Evolutionary conservation across 1,284 basidiomycete species (phyloP), one percentile per base, ranked within the genome.

Genomic region (Paramarasmius palmivorus): DNA sequence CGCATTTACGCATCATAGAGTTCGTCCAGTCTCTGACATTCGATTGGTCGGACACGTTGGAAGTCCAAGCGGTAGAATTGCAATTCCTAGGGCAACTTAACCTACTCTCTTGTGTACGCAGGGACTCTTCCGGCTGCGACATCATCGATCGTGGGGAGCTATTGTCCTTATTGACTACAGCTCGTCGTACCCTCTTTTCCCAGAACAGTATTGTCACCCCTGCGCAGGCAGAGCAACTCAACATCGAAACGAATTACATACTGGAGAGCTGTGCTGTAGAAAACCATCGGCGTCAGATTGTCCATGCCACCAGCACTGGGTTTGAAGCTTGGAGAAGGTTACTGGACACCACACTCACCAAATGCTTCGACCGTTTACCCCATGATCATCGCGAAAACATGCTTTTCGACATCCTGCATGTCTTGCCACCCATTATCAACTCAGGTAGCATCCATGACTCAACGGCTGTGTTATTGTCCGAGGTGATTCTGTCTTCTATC

Each of bases 21-120:
- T 82, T 95, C 48, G 77, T 97, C 38, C 88, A 91, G 63, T 90
- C 90, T 0, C 75, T 98, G 58, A 86, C 90, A 66, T 90, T 97
- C 62, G 86, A 90, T 56, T 98, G 94, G 93, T 80, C 80, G 17
- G 95, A 98, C 68, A 83, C 82, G 51, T 71, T 92, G 41, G 64
- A 73, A 1, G 80, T 87, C 1, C 71, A 80, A 14, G 76, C 81
- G 2, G 64, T 84, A 32, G 77, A 85, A n/a, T 72, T 93, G 50
- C 79, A 85, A 60, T 88, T 89, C 67, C 81, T 91, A 32, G 78
- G 73, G 8, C 77, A 83, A 23, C 75, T 97, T 53, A 85, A 92
- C 61, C 76, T 96, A 38, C 83, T 86, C 39, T 78, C 86, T 8
- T 97, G 91, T 64, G 72, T 90, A 39, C 83, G 86, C 6, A 72